Evolutionary conservation across 164 flowering plant species (phyloP), one percentile per base, ranked within the genome.

Genomic region (Cinnamomum chago): DNA sequence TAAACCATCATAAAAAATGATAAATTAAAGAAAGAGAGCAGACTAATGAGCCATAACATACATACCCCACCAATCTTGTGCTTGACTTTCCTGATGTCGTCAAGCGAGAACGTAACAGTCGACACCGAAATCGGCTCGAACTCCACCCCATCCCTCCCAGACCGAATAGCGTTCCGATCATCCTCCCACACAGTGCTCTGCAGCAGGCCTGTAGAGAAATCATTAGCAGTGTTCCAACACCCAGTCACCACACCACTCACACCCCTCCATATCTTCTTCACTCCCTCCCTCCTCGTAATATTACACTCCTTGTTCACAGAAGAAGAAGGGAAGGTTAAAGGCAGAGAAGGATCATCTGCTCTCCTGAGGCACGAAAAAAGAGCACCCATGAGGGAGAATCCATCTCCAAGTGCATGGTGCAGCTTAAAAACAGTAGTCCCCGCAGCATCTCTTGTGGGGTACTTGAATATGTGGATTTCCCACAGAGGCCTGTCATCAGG

Each of bases 401-500:
- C 95, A 76, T 90, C 95, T 2, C 92, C 95, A 1, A 90, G 78
- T 3, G 92, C 81, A 73, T 90, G 95, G 74, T 88, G 89, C 62
- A 90, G 82, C 87, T 86, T 90, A 76, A 90, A 81, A 1, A 90
- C 65, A 1, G 87, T 0, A 30, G 68, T 77, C 2, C 84, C 86
- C 5, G 85, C 85, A 50, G 90, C 86, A 67, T 76, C 79, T n/a
- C 78, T 83, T 17, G 91, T 90, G 1, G 89, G 90, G 76, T 88
- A 89, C 51, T 83, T 88, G 68, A 88, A 3, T 7, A 87, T 60
- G 62, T 89, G 89, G 66, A 88, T 27, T 79, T 88, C 90, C 95
- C 95, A 90, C 17, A 87, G 74, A 1, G 95, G 95, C 52, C 70
- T 73, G 65, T 40, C 60, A 51, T 78, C 79, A 10, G 87, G 81